Evolutionary conservation across 2,329 filamentous ascomycete species (phyloP), one percentile per base, ranked within the genome.

Genomic region (Neoascochyta sp.): DNA sequence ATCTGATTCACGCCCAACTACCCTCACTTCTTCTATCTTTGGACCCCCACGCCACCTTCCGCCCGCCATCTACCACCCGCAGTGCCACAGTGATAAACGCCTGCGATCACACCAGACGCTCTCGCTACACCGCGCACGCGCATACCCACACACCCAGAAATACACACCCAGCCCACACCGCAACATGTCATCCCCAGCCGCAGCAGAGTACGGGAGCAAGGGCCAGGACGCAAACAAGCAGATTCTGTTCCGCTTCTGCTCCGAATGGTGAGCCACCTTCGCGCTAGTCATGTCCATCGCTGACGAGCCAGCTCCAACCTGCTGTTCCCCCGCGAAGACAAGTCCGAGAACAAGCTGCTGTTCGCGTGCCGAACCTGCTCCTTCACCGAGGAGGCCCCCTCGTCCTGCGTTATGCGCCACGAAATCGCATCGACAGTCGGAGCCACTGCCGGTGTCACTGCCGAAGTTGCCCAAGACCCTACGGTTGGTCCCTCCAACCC

Each of bases 171-270:
- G 22, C 7, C 12, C 17, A 31, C 8, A n/a, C 27, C 17, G 11
- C 43, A 38, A 21, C 36, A 66, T 66, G 60, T 53, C 50, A 32
- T 64, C 63, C 14, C 60, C 66, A 27, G 56, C 52, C 26, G 45
- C 34, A 22, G 41, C 48, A 22, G 41, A 37, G 19, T 40, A 40
- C 12, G 41, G 35, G 14, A 33, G 30, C 35, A 33, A 38, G 16
- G 35, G 34, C 16, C 30, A 44, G 22, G 50, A 51, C 10, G 52
- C 55, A 42, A 81, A 41, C 29, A 51, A 56, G 67, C 87, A 94
- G 65, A 89, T 96, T 65, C 88, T 86, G 26, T 98, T 96, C 68
- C 83, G 86, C 57, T 98, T 98, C 75, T 98, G 92, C 73, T 88
- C 87, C 52, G 92, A 98, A 75, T 98, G 92, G 81, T 83, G 65